phyloP scores from a whole-genome alignment of 31 red algal genomes.

The Odonthalia washingtoniensis region DNA sequence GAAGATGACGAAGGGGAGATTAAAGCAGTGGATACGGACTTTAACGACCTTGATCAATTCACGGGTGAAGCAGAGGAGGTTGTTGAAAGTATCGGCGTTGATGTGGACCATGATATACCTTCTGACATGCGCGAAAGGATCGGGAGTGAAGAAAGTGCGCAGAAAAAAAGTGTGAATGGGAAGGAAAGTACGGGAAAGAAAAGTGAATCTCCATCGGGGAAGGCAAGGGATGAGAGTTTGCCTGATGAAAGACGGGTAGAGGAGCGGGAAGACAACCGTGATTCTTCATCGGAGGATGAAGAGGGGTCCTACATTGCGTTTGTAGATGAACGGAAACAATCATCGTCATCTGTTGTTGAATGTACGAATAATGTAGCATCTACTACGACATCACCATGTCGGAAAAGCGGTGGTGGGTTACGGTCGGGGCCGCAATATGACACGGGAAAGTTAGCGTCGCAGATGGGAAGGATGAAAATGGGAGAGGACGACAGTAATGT shows the following conservation, averaged over 20 bases:
- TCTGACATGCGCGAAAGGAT: conserved; percentile 40
- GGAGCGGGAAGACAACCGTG: conserved; percentile 16
- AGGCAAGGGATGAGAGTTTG: conserved; percentile 19
- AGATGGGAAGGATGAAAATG: background rate
- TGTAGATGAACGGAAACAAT: conserved; percentile 49
- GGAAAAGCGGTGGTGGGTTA: too few relatives aligned
- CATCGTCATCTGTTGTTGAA: background rate
- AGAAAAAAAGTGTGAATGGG: background rate
- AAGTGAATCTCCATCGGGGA: conserved; percentile 9
- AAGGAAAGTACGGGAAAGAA: conserved; percentile 19
- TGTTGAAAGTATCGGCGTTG: conserved; percentile 9
- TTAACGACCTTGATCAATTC: conserved; percentile 60
- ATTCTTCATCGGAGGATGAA: conserved; percentile 61
- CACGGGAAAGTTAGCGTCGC: background rate
- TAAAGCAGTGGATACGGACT: conserved; percentile 35
- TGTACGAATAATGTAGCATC: too few relatives aligned
- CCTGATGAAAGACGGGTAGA: conserved; percentile 17
- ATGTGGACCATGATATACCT: conserved; percentile 74
- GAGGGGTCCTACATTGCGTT: conserved; percentile 68
- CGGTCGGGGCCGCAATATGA: too few relatives aligned
- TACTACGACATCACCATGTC: too few relatives aligned
- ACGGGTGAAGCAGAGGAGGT: conserved; percentile 3
- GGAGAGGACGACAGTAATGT: conserved; percentile 25
- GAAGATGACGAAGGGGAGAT: conserved; percentile 16
- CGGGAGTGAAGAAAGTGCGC: background rate